Percentiles rank a stretch among this genome's conserved stretches.
Evolutionary conservation across 2,329 filamentous ascomycete genomes (phyloP).

Genomic region (Aotearoamyces nothofagi): DNA sequence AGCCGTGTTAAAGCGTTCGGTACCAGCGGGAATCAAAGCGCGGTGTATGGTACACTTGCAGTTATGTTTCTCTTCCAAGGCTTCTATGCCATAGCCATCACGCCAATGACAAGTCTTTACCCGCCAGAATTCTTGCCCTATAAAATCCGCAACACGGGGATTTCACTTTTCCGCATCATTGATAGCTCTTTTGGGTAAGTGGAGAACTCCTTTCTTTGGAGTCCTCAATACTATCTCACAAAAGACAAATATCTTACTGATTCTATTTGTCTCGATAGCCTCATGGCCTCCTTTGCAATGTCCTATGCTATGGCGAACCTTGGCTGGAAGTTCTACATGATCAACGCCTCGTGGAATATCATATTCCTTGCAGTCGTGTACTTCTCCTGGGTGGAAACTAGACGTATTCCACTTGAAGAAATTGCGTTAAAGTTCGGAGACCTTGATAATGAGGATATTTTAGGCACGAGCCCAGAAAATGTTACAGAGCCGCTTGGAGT

Average conservation of each 20-base stretch:
- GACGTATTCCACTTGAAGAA: slow-evolving; percentile 45
- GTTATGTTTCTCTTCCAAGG: slow-evolving; percentile 35
- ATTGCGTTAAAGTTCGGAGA: too few relatives aligned
- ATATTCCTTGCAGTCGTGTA: slow-evolving; percentile 30
- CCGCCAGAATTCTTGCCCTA: slow-evolving; percentile 27
- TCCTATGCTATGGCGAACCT: slow-evolving; percentile 6
- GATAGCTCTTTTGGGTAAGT: too few relatives aligned
- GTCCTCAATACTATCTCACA: too few relatives aligned
- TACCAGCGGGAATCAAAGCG: slow-evolving; percentile 1
- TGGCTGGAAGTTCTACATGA: slow-evolving; percentile 6
- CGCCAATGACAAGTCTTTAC: slow-evolving; percentile 27
- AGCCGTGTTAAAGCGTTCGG: slow-evolving; percentile 1
- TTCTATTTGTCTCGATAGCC: too few relatives aligned
- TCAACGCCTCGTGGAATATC: slow-evolving; percentile 3
- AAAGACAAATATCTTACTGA: too few relatives aligned
- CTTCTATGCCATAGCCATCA: slow-evolving; percentile 27
- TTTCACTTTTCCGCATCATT: slow-evolving; percentile 18
- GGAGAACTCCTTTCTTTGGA: too few relatives aligned
- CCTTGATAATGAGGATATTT: too few relatives aligned
- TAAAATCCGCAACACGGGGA: slow-evolving; percentile 17
- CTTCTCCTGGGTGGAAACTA: slow-evolving; percentile 50
- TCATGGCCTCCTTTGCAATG: slow-evolving; percentile 6
- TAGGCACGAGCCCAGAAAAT: too few relatives aligned
- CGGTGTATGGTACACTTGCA: slow-evolving; percentile 26
- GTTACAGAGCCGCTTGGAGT: too few relatives aligned